A percentile compares a stretch with the other conserved stretches of the same genome.
Conservation (phyloP, 2,329 filamentous ascomycete species). For the Epichloe glyceriae region DNA sequence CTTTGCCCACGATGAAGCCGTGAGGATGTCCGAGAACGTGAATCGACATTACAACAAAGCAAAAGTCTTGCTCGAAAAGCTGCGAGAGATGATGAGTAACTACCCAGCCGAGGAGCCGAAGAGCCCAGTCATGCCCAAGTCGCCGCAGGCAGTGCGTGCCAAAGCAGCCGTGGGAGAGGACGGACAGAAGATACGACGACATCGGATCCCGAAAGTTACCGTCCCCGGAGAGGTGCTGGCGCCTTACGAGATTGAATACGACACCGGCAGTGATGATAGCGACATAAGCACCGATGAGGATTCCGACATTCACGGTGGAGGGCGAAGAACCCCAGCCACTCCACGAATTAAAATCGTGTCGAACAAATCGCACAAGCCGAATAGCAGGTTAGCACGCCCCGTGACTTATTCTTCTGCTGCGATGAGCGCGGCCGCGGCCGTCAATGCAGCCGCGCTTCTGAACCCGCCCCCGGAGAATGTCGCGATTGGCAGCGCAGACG, state of each 20-base stretch:
- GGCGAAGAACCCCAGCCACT: constrained; percentile 22
- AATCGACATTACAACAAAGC: constrained; percentile 48
- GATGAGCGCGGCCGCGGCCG: constrained; percentile 25
- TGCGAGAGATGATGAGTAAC: constrained; percentile 46
- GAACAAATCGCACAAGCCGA: constrained; percentile 29
- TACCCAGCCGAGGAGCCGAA: constrained; percentile 42
- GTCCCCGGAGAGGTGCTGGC: constrained; percentile 54
- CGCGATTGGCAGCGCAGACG: constrained; percentile 42
- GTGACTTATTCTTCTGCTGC: constrained; percentile 22
- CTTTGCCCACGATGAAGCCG: constrained; percentile 48
- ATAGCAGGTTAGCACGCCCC: constrained; percentile 25
- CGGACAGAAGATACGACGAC: constrained; percentile 33
- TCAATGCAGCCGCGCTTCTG: constrained; percentile 30
- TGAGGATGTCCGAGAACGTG: constrained; percentile 51
- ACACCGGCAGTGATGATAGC: constrained; percentile 39
- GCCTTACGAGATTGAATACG: constrained; percentile 51
- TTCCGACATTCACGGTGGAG: constrained; percentile 26
- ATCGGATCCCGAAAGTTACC: constrained; percentile 43
- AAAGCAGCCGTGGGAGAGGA: constrained; percentile 34
- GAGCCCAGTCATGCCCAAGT: constrained; percentile 38
- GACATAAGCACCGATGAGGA: constrained; percentile 41
- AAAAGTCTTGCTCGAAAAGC: constrained; percentile 44
- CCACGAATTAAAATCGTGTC: constrained; percentile 39
- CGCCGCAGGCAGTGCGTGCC: constrained; percentile 37
- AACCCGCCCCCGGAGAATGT: constrained; percentile 48